Conservation (phyloP, 2,329 filamentous ascomycete genomes). For the Daldinia eschscholtzii region DNA sequence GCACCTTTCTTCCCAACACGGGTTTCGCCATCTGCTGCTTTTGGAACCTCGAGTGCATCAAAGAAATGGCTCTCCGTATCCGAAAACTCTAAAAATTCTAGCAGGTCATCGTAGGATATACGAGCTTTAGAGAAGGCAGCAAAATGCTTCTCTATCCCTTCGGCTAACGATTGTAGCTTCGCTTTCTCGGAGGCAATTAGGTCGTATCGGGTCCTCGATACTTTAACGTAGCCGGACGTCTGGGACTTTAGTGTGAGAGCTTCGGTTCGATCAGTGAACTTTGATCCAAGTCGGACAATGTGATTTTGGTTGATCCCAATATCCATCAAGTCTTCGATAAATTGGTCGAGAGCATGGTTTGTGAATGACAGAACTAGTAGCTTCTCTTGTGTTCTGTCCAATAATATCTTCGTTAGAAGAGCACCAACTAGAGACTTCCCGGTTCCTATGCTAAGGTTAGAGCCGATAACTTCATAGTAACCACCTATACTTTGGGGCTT, state of each 20-base stretch:
- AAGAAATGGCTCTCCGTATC: constrained; percentile 64
- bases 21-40: constrained; percentile 59
- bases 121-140: constrained; percentile 27
- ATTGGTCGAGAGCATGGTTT: constrained; percentile 75
- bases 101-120: constrained; percentile 36
- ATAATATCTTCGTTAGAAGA: constrained; percentile 68
- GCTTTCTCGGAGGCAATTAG: constrained; percentile 55
- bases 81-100: constrained; percentile 63
- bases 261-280: constrained; percentile 64
- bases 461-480: neutral
- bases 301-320: constrained; percentile 63
- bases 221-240: constrained; percentile 36
- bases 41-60: constrained; percentile 67
- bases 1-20: constrained; percentile 62
- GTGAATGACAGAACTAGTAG: constrained; percentile 77
- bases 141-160: constrained; percentile 36
- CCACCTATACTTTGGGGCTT: neutral
- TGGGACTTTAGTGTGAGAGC: constrained; percentile 53
- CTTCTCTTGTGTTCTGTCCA: constrained; percentile 61
- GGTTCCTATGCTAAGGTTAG: constrained; percentile 63
- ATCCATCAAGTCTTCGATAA: constrained; percentile 72
- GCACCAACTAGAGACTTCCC: constrained; percentile 83
- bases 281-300: constrained; percentile 75
- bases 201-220: constrained; percentile 28
- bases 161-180: constrained; percentile 44